These are phyloP conservation scores for Syncephalis plumigaleata DNA, from an alignment of 371 early-diverging fungal genomes.

Conservation along the genomic window DNA sequence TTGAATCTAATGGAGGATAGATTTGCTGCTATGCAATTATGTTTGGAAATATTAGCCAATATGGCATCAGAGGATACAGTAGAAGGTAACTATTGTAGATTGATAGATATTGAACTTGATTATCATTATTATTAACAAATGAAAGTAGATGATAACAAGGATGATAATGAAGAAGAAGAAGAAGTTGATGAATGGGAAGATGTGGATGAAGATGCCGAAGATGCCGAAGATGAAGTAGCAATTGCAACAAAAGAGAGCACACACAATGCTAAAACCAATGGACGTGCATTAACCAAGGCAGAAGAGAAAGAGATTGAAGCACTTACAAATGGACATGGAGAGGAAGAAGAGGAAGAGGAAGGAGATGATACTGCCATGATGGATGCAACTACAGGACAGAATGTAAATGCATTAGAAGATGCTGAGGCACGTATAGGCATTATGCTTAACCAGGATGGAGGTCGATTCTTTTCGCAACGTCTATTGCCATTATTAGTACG, in stretches of 20 bases:
- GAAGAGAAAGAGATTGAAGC: background rate
- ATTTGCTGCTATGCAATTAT: conserved; percentile 34
- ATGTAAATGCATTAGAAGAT: conserved; percentile 18
- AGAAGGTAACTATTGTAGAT: conserved; percentile 20
- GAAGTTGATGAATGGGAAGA: conserved; percentile 29
- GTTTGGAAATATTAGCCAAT: conserved; percentile 57
- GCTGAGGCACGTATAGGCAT: conserved; percentile 3
- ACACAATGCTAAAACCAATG: no score
- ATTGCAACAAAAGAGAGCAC: no score
- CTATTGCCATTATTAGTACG: no score
- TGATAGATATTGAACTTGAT: no score
- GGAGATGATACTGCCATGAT: conserved; percentile 24
- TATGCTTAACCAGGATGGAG: no score
- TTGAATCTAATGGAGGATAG: conserved; percentile 18
- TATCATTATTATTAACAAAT: no score
- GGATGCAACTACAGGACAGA: conserved; percentile 10
- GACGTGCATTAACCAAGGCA: no score
- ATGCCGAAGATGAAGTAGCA: no score
- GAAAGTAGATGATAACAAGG: no score
- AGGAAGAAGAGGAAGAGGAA: conserved; percentile 13
- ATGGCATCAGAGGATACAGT: conserved; percentile 46
- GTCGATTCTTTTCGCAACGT: no score
- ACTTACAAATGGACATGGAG: conserved; percentile 4
- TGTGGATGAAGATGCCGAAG: conserved; percentile 19
- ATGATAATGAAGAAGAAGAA: conserved; percentile 10